Conservation (phyloP, 257 asterid genomes). For the Scutellaria baicalensis region DNA sequence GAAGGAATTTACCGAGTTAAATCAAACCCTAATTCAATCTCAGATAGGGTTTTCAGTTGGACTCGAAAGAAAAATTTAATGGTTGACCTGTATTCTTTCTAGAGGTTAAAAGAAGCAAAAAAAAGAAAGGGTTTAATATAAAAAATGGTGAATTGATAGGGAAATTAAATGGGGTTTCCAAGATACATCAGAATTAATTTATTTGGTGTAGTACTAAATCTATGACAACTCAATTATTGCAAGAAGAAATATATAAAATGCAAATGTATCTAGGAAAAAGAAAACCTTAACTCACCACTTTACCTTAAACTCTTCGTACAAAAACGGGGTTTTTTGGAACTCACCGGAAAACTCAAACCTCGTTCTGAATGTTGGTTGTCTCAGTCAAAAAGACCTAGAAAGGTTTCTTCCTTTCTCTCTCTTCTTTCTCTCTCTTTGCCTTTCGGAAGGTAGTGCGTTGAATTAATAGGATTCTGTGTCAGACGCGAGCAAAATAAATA, state of each 20-base stretch:
- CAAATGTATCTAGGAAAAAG: background rate
- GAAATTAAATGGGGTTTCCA: conserved; percentile 10
- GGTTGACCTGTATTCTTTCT: conserved; percentile 2
- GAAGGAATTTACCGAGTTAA: background rate
- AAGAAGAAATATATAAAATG: no score
- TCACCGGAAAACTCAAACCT: conserved; percentile 3
- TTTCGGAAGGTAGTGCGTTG: conserved; percentile 35
- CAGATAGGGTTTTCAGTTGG: background rate
- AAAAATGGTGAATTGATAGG: background rate
- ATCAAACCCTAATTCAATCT: background rate
- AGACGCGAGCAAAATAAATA: conserved; percentile 23
- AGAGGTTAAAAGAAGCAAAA: no score
- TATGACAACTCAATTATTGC: no score
- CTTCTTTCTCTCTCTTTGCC: background rate
- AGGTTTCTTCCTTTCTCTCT: background rate
- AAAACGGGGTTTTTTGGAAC: conserved; percentile 6
- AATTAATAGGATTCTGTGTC: conserved; percentile 33
- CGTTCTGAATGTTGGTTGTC: conserved; percentile 9
- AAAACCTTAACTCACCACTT: conserved; percentile 1
- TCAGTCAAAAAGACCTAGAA: conserved; percentile 33
- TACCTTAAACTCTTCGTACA: conserved; percentile 3
- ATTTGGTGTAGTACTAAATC: no score
- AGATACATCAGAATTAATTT: no score
- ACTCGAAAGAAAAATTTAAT: background rate
- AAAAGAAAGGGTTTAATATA: no score